These are phyloP conservation scores for Cercophora samala DNA, from an alignment of 495 filamentous ascomycete species.

Conservation along the genomic window DNA sequence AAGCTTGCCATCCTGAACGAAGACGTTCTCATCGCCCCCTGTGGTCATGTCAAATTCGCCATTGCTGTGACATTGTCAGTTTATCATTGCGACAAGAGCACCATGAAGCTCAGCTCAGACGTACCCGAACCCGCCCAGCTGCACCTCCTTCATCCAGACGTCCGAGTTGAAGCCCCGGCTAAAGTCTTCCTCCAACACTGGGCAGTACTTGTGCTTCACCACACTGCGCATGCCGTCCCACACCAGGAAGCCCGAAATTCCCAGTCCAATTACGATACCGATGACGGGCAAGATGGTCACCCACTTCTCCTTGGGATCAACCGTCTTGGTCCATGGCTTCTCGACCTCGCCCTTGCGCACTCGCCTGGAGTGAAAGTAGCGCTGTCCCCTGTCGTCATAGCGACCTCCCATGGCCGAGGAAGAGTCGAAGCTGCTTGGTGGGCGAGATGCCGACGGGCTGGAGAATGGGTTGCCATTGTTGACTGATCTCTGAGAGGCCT, in stretches of 20 bases:
- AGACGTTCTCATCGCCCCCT: constrained; percentile 65
- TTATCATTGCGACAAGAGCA: constrained; percentile 10
- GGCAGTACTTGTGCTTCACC: constrained; percentile 70
- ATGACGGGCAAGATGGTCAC: constrained; percentile 72
- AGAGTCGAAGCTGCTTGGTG: constrained; percentile 50
- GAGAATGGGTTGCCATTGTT: constrained; percentile 51
- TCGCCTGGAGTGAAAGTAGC: constrained; percentile 73
- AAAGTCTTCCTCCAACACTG: constrained; percentile 68
- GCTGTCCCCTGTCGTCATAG: constrained; percentile 32
- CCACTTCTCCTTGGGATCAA: constrained; percentile 80
- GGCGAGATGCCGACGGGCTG: constrained; percentile 54
- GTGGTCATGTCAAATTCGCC: constrained; percentile 78
- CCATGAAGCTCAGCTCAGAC: constrained; percentile 24
- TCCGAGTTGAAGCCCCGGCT: constrained; percentile 54
- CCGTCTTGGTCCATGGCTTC: constrained; percentile 64
- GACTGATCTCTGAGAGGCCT: constrained; percentile 31
- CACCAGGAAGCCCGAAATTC: constrained; percentile 62
- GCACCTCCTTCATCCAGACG: constrained; percentile 74
- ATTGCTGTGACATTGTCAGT: constrained; percentile 53
- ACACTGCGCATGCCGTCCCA: constrained; percentile 68
- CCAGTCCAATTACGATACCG: constrained; percentile 63
- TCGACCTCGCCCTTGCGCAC: constrained; percentile 67
- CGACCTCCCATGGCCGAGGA: constrained; percentile 42
- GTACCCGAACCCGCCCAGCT: constrained; percentile 82
- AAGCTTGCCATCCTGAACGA: constrained; percentile 63